phyloP scores from a whole-genome alignment of 345 rosid species.

The Melaleuca alternifolia region DNA sequence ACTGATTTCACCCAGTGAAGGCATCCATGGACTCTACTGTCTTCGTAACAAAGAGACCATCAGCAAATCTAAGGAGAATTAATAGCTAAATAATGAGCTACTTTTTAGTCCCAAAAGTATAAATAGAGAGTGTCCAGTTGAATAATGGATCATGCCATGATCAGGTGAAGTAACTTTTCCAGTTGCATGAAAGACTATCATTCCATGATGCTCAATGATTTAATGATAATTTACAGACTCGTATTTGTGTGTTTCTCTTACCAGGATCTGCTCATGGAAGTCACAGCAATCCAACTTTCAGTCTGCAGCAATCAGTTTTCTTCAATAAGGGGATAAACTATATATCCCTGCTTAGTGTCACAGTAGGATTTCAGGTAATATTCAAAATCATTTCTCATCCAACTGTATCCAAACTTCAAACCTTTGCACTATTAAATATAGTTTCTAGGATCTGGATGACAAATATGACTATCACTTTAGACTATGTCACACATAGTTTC shows the following conservation, averaged over 20 bases:
- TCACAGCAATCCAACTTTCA: conserved; percentile 10
- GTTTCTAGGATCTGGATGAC: not conserved
- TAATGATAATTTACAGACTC: not conserved
- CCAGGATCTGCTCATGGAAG: conserved; percentile 62
- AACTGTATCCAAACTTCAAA: not conserved
- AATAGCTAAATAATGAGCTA: not conserved
- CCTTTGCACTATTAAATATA: not conserved
- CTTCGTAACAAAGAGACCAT: not conserved
- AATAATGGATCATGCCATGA: not conserved
- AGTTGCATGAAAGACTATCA: not conserved
- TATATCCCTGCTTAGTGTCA: conserved; percentile 69
- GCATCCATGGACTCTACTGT: not conserved
- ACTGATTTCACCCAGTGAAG: not conserved
- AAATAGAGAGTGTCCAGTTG: not conserved
- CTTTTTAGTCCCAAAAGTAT: not conserved
- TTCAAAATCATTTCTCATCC: not conserved
- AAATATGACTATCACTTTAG: not conserved
- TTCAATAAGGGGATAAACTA: conserved; percentile 42
- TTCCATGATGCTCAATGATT: not conserved
- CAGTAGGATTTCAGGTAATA: conserved; percentile 78
- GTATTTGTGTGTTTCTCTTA: not conserved
- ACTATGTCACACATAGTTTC: not conserved
- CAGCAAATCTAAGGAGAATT: not conserved
- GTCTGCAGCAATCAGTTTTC: conserved; percentile 23
- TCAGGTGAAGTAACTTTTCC: not conserved